These are phyloP conservation scores for Metschnikowia shivogae DNA, from an alignment of 805 yeast genomes.

Conservation along the genomic window DNA sequence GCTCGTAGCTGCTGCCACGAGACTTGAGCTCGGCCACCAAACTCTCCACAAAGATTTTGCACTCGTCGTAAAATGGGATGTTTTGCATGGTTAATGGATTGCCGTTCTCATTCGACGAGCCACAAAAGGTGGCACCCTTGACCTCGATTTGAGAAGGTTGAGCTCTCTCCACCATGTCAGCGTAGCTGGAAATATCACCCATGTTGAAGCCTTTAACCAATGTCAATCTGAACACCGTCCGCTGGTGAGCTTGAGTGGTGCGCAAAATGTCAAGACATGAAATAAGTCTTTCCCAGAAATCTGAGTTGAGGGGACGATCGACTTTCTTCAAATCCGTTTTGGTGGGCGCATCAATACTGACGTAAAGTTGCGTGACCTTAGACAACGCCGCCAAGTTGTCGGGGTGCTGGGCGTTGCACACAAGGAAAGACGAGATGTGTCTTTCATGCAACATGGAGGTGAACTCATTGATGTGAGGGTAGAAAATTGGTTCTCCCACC, in stretches of 20 bases:
- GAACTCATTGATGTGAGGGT: conserved; percentile 86
- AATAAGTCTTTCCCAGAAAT: conserved; percentile 87
- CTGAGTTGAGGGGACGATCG: conserved; percentile 84
- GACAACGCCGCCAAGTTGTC: conserved; percentile 64
- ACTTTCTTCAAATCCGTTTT: conserved; percentile 74
- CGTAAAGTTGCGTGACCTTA: conserved; percentile 86
- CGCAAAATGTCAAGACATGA: conserved; percentile 74
- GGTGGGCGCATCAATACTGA: conserved; percentile 91
- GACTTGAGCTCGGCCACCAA: conserved; percentile 57
- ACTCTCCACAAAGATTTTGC: conserved; percentile 65
- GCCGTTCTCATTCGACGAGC: conserved; percentile 77
- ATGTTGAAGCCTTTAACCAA: conserved; percentile 90
- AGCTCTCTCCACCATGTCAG: conserved; percentile 79
- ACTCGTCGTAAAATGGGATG: conserved; percentile 91
- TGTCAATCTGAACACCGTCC: conserved; percentile 88
- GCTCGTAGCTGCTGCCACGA: conserved; percentile 69
- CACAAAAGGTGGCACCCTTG: conserved; percentile 95
- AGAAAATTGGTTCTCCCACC: conserved; percentile 93
- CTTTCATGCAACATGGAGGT: conserved; percentile 74
- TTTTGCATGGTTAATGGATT: conserved; percentile 93
- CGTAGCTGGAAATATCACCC: conserved; percentile 75
- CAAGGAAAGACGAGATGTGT: conserved; percentile 81
- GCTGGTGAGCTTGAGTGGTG: conserved; percentile 71
- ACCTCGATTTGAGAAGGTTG: conserved; percentile 85
- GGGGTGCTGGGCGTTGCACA: conserved; percentile 96